Base-by-base conservation (phyloP, 1,139 yeast species). In the Geotrichum europaeum region DNA sequence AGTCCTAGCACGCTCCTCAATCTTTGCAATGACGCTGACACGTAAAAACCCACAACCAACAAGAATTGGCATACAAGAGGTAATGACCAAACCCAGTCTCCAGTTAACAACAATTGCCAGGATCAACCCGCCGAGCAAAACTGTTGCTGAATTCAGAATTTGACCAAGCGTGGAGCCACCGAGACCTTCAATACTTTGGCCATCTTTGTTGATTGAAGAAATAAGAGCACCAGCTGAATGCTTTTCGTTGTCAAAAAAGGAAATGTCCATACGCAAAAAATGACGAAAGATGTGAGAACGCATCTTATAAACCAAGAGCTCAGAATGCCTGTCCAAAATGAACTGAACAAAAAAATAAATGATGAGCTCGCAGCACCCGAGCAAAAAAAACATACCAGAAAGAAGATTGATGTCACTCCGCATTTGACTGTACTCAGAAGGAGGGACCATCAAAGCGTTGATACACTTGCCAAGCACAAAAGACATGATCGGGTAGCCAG, bases 141-240 rank as follows among this genome's bases (percentile, higher is more conserved):
- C 78, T 50, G 95, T 90, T 2, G 88, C 83, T 20, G 82, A 78
- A 22, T 96, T 96, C 64, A 88, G 82, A 58, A 91, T 83, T 5
- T 87, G 77, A n/a, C 96, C 89, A 62, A 95, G 80, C 55, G 88
- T 85, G 32, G 96, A 96, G 72, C 94, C 97, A 53, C 95, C 87
- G 51, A 90, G 81, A 68, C 91, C 91, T 62, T 89, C 84, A 30
- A 91, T 92, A 51, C 89, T 84, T 69, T 87, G 91, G 0, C 96
- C 92, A 72, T 91, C 97, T 62, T 87, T 85, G 47, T 94, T 86
- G 34, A 90, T 76, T 65, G 96, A 79, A 2, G 96, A 86, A 30
- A 91, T 88, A 69, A 91, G 78, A 66, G 91, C 95, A 58, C 97
- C 97, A 1, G 92, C 71, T 12, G 74, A 65, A 60, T 75, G 73